These are phyloP conservation scores for Exophiala viscosa DNA, from an alignment of 2,329 filamentous ascomycete genomes.

Conservation along the genomic window DNA sequence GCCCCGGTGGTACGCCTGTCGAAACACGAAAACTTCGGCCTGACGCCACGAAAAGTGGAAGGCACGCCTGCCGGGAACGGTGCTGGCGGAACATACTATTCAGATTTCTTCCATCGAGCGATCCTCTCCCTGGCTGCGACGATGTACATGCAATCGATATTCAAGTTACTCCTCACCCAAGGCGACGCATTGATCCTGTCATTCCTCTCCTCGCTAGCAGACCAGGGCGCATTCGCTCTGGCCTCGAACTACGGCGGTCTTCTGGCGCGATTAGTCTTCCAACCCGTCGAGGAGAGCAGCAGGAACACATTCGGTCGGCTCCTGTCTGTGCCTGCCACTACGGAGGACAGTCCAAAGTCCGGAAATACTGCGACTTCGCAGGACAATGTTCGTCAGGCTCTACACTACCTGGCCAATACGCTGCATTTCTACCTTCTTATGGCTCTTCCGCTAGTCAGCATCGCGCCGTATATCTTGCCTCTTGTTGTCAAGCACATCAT, in stretches of 20 bases:
- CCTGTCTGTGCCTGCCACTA: conserved; percentile 41
- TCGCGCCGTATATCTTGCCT: conserved; percentile 74
- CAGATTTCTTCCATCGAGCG: conserved; percentile 63
- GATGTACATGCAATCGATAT: conserved; percentile 78
- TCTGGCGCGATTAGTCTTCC: conserved; percentile 81
- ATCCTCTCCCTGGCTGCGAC: conserved; percentile 72
- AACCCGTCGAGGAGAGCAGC: conserved; percentile 91
- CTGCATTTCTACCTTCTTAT: conserved; percentile 72
- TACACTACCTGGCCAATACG: conserved; percentile 47
- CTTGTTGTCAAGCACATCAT: conserved; percentile 71
- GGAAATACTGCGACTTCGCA: no score
- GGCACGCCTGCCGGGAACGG: conserved; percentile 17
- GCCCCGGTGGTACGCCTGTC: conserved; percentile 59
- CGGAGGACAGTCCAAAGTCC: background rate
- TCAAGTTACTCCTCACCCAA: conserved; percentile 92
- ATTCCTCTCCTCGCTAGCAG: conserved; percentile 67
- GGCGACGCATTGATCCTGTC: conserved; percentile 88
- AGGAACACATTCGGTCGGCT: conserved; percentile 84
- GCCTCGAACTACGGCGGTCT: conserved; percentile 94
- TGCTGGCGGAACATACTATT: conserved; percentile 43
- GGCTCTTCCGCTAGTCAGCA: conserved; percentile 61
- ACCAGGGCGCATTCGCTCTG: conserved; percentile 88
- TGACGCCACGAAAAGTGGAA: conserved; percentile 50
- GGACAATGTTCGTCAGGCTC: conserved; percentile 7
- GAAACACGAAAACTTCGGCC: conserved; percentile 60